Conservation (phyloP, 352 stramenopile genomes). For the Phytopythium delawarense region DNA sequence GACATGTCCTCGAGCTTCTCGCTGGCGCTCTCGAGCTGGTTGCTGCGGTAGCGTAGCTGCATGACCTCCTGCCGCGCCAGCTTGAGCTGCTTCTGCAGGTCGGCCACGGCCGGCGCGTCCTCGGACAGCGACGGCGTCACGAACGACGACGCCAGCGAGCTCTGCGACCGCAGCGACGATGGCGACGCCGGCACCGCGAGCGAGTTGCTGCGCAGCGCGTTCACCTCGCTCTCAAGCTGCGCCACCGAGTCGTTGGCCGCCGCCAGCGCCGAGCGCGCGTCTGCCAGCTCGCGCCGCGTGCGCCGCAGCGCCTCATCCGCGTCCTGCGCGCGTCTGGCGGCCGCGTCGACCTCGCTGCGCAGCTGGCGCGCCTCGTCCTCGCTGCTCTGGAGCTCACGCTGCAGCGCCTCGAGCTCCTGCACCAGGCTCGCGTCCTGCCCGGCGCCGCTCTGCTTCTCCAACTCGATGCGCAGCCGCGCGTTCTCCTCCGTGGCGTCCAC, state of each 20-base stretch:
- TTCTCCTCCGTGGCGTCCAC: conserved; percentile 49
- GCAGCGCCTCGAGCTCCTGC: conserved; percentile 13
- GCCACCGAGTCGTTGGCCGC: conserved; percentile 23
- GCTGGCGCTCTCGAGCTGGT: conserved; percentile 66
- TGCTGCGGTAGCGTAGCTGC: conserved; percentile 80
- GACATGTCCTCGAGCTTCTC: conserved; percentile 65
- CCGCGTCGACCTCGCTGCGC: conserved; percentile 22
- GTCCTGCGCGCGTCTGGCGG: conserved; percentile 11
- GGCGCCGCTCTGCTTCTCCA: conserved; percentile 10
- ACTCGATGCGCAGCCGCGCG: conserved; percentile 28
- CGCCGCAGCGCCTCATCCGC: conserved; percentile 8
- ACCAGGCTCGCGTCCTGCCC: conserved; percentile 11
- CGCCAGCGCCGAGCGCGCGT: conserved; percentile 21
- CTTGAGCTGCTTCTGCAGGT: conserved; percentile 76
- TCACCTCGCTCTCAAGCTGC: conserved; percentile 44
- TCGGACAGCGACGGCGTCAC: conserved; percentile 18
- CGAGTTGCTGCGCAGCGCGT: conserved; percentile 12
- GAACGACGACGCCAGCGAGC: conserved; percentile 15
- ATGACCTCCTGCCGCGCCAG: conserved; percentile 76
- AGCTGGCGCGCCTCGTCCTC: conserved; percentile 7
- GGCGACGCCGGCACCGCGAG: background rate
- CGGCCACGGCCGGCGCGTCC: conserved; percentile 40
- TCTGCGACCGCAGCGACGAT: conserved; percentile 7
- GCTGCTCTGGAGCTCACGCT: conserved; percentile 15
- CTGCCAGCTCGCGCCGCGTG: conserved; percentile 21